A percentile compares a stretch with the other conserved stretches of the same genome.
These are phyloP conservation scores for Alternaria tenuissima DNA, from an alignment of 2,329 filamentous ascomycete species.

Conservation along the genomic window DNA sequence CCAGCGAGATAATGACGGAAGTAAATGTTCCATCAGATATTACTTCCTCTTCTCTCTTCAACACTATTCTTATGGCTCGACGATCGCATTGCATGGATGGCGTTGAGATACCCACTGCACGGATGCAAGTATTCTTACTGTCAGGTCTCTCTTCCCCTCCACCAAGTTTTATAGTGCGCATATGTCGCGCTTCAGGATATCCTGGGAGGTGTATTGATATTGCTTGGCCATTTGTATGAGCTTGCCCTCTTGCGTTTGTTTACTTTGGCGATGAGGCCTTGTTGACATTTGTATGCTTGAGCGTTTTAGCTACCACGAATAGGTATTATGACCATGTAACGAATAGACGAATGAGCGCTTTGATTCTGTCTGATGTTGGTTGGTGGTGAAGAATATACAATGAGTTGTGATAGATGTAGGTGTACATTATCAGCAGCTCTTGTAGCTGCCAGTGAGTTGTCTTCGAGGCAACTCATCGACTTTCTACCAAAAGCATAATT, in stretches of 20 bases:
- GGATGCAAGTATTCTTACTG: conserved; percentile 6
- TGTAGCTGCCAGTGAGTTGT: background rate
- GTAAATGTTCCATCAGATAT: background rate
- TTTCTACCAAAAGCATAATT: background rate
- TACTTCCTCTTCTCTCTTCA: background rate
- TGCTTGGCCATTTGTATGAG: background rate
- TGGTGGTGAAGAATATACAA: background rate
- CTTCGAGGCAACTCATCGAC: background rate
- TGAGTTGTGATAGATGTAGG: background rate
- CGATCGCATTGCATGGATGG: conserved; percentile 45
- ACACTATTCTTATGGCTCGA: conserved; percentile 25
- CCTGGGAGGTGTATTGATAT: conserved; percentile 1
- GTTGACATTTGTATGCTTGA: conserved; percentile 5
- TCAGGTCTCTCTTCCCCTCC: background rate
- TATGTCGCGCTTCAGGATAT: background rate
- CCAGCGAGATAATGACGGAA: conserved; percentile 31
- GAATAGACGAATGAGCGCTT: conserved; percentile 9
- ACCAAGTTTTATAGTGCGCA: conserved; percentile 1
- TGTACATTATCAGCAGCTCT: background rate
- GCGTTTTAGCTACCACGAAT: background rate
- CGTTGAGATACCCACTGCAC: conserved; percentile 43
- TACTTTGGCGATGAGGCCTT: background rate
- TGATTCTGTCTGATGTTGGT: background rate
- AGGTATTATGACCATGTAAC: conserved; percentile 14
- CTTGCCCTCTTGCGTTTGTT: background rate